Evolutionary conservation across 2,329 filamentous ascomycete species (phyloP).

Genomic region (Monilinia vaccinii-corymbosi): DNA sequence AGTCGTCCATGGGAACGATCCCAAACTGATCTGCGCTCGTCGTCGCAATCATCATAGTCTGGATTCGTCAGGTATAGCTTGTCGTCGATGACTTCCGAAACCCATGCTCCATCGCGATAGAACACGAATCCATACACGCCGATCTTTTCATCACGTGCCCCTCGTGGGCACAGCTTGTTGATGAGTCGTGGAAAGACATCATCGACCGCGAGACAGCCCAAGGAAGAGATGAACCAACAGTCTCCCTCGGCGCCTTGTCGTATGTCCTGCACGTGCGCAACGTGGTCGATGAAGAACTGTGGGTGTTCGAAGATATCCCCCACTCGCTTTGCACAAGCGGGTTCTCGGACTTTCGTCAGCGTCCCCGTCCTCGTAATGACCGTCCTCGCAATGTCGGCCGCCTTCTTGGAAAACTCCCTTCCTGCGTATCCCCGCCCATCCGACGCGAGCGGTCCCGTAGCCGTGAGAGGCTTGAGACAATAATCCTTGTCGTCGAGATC

Average conservation of each 20-base stretch:
- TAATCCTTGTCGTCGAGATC: slow-evolving; percentile 51
- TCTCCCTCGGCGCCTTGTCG: slow-evolving; percentile 71
- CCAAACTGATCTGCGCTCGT: slow-evolving; percentile 39
- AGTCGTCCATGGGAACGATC: slow-evolving; percentile 13
- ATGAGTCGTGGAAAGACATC: slow-evolving; percentile 34
- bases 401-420: background rate
- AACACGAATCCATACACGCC: slow-evolving; percentile 89
- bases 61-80: slow-evolving; percentile 76
- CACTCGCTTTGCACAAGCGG: slow-evolving; percentile 48
- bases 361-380: slow-evolving; percentile 11
- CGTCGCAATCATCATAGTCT: slow-evolving; percentile 70
- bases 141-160: slow-evolving; percentile 39
- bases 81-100: slow-evolving; percentile 82
- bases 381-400: background rate
- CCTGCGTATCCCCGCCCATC: no score
- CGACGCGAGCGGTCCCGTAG: background rate
- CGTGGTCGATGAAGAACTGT: slow-evolving; percentile 67
- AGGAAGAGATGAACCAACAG: slow-evolving; percentile 77
- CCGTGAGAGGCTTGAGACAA: slow-evolving; percentile 12
- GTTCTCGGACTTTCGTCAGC: slow-evolving; percentile 12
- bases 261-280: slow-evolving; percentile 62
- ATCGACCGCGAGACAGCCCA: slow-evolving; percentile 58
- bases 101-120: slow-evolving; percentile 80
- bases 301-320: slow-evolving; percentile 68
- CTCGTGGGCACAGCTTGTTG: slow-evolving; percentile 35